Conservation (phyloP, 2,329 filamentous ascomycete genomes). For the Alternaria triticina region DNA sequence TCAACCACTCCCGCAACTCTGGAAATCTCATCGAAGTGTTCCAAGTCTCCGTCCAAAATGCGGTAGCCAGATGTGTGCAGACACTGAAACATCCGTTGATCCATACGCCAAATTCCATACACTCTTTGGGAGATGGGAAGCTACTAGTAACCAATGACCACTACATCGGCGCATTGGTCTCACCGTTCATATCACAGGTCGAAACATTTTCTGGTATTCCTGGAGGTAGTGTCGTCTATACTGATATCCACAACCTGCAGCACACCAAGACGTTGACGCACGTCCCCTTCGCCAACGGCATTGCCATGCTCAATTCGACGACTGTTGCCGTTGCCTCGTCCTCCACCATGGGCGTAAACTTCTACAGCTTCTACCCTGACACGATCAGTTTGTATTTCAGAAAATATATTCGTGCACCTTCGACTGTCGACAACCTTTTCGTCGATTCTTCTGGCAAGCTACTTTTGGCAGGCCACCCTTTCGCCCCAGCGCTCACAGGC, state of each 20-base stretch:
- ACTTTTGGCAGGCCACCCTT: conserved; percentile 52
- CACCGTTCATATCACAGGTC: conserved; percentile 38
- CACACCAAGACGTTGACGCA: conserved; percentile 33
- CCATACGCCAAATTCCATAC: conserved; percentile 50
- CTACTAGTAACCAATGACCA: conserved; percentile 55
- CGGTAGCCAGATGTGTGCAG: conserved; percentile 34
- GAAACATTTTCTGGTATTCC: conserved; percentile 50
- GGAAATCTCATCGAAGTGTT: conserved; percentile 45
- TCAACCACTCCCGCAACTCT: conserved; percentile 46
- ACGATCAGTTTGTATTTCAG: conserved; percentile 17
- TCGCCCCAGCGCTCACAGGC: conserved; percentile 38
- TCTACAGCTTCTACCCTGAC: conserved; percentile 37
- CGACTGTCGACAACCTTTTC: conserved; percentile 51
- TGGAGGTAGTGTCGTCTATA: conserved; percentile 46
- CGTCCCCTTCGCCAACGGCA: conserved; percentile 53
- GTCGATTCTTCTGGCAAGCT: conserved; percentile 47
- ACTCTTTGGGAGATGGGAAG: conserved; percentile 38
- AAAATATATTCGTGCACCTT: conserved; percentile 31
- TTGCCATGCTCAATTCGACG: conserved; percentile 45
- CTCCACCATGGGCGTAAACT: conserved; percentile 39
- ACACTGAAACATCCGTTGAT: conserved; percentile 43
- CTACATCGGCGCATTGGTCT: conserved; percentile 37
- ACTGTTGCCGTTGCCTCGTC: conserved; percentile 50
- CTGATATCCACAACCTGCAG: conserved; percentile 29
- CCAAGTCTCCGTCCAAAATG: conserved; percentile 28